Evolutionary conservation across 148 eudicot species (phyloP).

Genomic region (Arctostaphylos glauca): DNA sequence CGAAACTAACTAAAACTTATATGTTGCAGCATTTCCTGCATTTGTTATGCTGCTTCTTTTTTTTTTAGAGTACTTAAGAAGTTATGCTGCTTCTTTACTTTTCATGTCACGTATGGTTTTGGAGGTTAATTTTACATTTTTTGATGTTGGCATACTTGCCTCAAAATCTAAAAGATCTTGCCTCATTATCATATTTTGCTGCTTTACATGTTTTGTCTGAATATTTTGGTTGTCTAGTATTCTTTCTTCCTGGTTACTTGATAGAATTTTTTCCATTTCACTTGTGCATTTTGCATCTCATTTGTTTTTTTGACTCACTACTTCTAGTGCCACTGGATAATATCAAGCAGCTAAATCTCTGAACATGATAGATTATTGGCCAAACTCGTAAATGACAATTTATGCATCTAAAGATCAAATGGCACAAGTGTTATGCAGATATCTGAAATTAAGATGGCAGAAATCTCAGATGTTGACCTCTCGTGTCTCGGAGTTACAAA

Average conservation of each 20-base stretch:
- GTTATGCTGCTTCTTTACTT: background rate
- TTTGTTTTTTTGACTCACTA: background rate
- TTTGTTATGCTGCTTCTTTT: background rate
- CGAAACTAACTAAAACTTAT: background rate
- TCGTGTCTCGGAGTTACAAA: constrained; percentile 63
- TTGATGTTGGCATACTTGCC: background rate
- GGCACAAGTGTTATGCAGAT: constrained; percentile 53
- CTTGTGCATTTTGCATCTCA: background rate
- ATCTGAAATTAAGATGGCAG: constrained; percentile 88
- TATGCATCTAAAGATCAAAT: constrained; percentile 20
- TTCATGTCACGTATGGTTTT: background rate
- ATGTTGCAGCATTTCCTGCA: background rate
- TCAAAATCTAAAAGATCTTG: background rate
- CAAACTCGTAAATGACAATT: background rate
- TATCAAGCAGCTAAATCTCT: background rate
- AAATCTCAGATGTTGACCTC: constrained; percentile 84
- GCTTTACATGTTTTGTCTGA: constrained; percentile 2
- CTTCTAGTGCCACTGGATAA: background rate
- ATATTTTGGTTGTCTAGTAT: background rate
- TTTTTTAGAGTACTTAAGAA: too few relatives aligned
- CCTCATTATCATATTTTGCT: background rate
- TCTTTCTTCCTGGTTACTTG: constrained; percentile 8
- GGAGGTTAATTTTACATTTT: background rate
- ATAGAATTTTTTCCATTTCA: background rate
- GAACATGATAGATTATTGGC: background rate